Base-by-base conservation (phyloP, 106 monocot species). In the Dactylorhiza incarnata region DNA sequence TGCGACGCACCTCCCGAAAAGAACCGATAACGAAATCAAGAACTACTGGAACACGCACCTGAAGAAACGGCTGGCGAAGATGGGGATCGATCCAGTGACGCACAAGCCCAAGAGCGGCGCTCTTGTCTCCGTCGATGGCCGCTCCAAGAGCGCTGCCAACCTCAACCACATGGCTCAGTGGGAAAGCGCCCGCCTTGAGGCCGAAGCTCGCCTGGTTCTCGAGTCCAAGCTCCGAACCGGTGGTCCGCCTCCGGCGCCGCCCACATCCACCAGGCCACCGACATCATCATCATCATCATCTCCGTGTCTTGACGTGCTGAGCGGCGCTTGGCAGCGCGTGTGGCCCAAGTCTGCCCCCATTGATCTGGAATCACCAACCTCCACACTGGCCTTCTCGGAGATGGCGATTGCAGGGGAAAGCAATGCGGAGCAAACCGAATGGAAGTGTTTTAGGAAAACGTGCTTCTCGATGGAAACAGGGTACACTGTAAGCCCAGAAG, bases 331-430 rank as follows among this genome's bases (percentile, higher is more conserved):
- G 85, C 83, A 85, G 62, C 73, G 55, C 13, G 67, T 61, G 1
- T 76, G 81, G 76, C 22, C 68, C 29, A 68, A 66, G 1, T 17
- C 69, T 46, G 1, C 14, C 16, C 23, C 68, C 48, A 71, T 87
- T 47, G 84, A 86, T 68, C 86, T 85, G 5, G 84, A 87, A 48
- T 88, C 88, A 0, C 83, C 89, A 9, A 15, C 69, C 45, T 69
- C 69, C 45, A 69, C 69, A 1, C 69, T 69, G 15, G 16, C 17
- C 45, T 46, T 46, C 43, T 45, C 69, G 24, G 45, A 3, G 26
- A 37, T 44, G 44, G 45, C 10, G 68, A 68, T 68, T 37, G 37
- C 15, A 68, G 44, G 44, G 68, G 3, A 9, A 37, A 68, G 5
- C 63, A 25, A 26, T 56, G 20, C 19, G 11, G 63, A 68, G 68